A percentile compares a stretch with the other conserved stretches of the same genome.
These are phyloP conservation scores for Ustilago nuda DNA, from an alignment of 1,284 basidiomycete species.

Conservation along the genomic window DNA sequence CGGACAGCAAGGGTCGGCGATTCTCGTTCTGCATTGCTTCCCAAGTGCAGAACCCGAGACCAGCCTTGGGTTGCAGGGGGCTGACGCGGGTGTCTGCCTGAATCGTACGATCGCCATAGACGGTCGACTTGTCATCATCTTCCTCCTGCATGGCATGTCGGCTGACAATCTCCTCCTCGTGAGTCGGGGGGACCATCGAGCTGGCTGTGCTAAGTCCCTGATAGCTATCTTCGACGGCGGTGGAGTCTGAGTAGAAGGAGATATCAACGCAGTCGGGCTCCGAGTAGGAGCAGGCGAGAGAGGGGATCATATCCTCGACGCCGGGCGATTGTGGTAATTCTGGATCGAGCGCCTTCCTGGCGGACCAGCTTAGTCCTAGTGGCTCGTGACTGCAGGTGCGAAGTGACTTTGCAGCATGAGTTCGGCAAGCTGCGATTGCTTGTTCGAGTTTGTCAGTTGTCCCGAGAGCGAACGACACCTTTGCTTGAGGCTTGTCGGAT, in stretches of 20 bases:
- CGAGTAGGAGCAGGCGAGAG: slow-evolving; percentile 9
- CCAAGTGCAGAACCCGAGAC: slow-evolving; percentile 52
- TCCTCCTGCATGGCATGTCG: background rate
- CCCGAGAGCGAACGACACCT: slow-evolving; percentile 28
- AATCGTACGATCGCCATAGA: slow-evolving; percentile 23
- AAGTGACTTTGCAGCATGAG: slow-evolving; percentile 21
- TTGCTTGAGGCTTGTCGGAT: slow-evolving; percentile 2
- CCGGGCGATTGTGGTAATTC: slow-evolving; percentile 11
- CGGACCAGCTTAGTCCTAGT: slow-evolving; percentile 36
- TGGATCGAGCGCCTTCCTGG: slow-evolving; percentile 19
- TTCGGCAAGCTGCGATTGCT: slow-evolving; percentile 29
- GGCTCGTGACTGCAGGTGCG: slow-evolving; percentile 29
- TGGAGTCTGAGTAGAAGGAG: slow-evolving; percentile 41
- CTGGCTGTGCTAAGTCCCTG: slow-evolving; percentile 9
- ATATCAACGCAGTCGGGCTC: slow-evolving; percentile 20
- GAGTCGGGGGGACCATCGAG: slow-evolving; percentile 17
- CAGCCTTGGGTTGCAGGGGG: slow-evolving; percentile 9
- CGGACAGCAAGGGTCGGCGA: slow-evolving; percentile 33
- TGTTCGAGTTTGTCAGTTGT: slow-evolving; percentile 10
- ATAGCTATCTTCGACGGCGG: slow-evolving; percentile 20
- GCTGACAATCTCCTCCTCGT: background rate
- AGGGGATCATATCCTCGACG: slow-evolving; percentile 10
- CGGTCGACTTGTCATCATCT: slow-evolving; percentile 19
- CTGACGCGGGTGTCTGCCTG: slow-evolving; percentile 5
- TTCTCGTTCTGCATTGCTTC: slow-evolving; percentile 40